Evolutionary conservation across 352 stramenopile genomes (phyloP), one percentile per base, ranked within the genome.

Genomic region (Aphanomyces astaci): DNA sequence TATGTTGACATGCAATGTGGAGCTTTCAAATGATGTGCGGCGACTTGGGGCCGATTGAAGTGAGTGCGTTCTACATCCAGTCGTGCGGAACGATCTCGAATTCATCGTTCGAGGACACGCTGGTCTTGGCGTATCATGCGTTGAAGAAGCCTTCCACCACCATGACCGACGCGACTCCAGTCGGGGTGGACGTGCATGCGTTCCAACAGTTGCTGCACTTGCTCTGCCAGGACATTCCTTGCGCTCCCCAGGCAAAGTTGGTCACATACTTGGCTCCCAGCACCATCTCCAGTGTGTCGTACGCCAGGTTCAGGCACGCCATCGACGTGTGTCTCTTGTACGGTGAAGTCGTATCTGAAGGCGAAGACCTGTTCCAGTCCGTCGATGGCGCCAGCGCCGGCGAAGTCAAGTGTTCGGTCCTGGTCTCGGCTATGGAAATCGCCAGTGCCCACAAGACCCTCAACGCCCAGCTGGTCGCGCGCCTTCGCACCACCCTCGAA

Each of bases 11-110:
- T 52, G 32, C 22, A 24, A 36, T 36, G 19, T 39, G 28, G 19
- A 65, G 56, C 40, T 65, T 65, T 31, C 36, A 65, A 28, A 65
- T 65, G 56, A 46, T 65, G 36, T 52, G 56, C 28, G 56, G 56
- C 4, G 56, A 65, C 17, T 65, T 33, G 11, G 30, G 56, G 7
- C 31, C 36, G 15, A 22, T 65, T 28, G 56, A 65, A 17, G 39
- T 48, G 13, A 65, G 56, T 51, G 56, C 56, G 9, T 48, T 39
- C 30, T 65, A 65, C 30, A 48, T 65, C 22, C n/a, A 33, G 40
- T 46, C 56, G 15, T 65, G 32, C 17, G 39, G 32, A 15, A 25
- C 31, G 4, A 17, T 53, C 7, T 30, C 56, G 36, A 65, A 65
- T 36, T 31, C 56, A 11, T 46, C 56, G 31, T 65, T 65, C 24